A percentile compares a stretch with the other conserved stretches of the same genome.
Evolutionary conservation across 1,139 yeast species (phyloP).

Genomic region (Pneumocystis jirovecii): DNA sequence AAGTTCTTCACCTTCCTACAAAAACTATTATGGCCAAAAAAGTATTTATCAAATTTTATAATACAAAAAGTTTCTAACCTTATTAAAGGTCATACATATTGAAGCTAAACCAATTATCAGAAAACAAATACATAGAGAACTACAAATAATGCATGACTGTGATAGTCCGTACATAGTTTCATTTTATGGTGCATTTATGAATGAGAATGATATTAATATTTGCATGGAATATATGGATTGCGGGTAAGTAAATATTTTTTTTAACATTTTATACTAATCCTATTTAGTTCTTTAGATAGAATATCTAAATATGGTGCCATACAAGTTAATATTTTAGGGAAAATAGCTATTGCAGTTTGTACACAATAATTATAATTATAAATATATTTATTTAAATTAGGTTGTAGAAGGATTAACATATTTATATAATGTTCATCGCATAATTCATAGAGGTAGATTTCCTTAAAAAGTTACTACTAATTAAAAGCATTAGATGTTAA

Average conservation of each 20-base stretch:
- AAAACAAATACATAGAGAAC: constrained; percentile 74
- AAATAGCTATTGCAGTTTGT: not conserved
- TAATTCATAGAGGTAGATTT: constrained; percentile 50
- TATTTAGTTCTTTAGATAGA: not conserved
- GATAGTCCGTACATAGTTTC: constrained; percentile 66
- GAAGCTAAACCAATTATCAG: constrained; percentile 72
- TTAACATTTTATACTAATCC: constrained; percentile 19
- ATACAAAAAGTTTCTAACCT: not conserved
- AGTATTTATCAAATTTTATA: constrained; percentile 6
- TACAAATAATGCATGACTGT: constrained; percentile 83
- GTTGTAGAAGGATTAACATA: constrained; percentile 73
- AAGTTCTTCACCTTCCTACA: constrained; percentile 77
- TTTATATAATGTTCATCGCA: constrained; percentile 75
- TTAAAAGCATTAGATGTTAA: constrained; percentile 47
- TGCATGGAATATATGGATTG: constrained; percentile 99
- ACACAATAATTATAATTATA: not conserved
- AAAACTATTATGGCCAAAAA: constrained; percentile 85
- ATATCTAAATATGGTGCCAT: not conserved
- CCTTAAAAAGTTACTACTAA: constrained; percentile 17
- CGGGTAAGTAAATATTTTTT: constrained; percentile 79
- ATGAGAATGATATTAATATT: constrained; percentile 50
- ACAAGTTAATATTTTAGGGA: not conserved
- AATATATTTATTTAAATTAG: not conserved
- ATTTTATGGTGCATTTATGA: constrained; percentile 79
- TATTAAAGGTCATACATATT: constrained; percentile 44